Evolutionary conservation across 164 flowering plant species (phyloP).

Genomic region (Berberis thunbergii): DNA sequence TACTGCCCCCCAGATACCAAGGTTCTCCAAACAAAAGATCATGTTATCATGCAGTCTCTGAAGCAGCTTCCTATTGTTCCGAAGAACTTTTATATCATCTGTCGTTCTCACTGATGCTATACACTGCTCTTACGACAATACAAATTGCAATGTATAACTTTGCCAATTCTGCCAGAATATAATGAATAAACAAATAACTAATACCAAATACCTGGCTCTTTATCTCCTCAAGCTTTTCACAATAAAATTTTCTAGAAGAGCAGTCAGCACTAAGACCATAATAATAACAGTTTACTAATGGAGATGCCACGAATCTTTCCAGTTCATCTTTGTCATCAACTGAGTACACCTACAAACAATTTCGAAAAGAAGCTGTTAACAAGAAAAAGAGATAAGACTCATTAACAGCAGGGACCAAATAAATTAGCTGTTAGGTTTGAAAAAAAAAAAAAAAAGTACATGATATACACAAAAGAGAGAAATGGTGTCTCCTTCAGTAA

Average conservation of each 20-base stretch:
- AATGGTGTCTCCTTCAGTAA: no score
- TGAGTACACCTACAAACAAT: slow-evolving; percentile 50
- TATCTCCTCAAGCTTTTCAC: slow-evolving; percentile 46
- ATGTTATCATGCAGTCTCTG: slow-evolving; percentile 53
- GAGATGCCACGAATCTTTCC: slow-evolving; percentile 57
- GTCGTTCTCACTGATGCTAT: slow-evolving; percentile 20
- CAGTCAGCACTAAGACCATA: slow-evolving; percentile 30
- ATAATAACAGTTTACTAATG: slow-evolving; percentile 45
- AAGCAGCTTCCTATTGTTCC: slow-evolving; percentile 34
- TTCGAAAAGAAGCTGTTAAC: neutral
- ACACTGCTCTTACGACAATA: slow-evolving; percentile 40
- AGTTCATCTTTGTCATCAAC: slow-evolving; percentile 63
- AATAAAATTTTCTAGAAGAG: slow-evolving; percentile 16
- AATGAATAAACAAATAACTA: neutral
- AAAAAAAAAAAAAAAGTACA: no score
- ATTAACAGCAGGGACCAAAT: no score
- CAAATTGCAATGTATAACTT: slow-evolving; percentile 7
- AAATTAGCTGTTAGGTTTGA: no score
- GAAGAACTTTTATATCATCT: slow-evolving; percentile 26
- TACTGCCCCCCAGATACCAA: slow-evolving; percentile 74
- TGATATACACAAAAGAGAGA: no score
- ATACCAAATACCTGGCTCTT: slow-evolving; percentile 49
- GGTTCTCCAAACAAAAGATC: slow-evolving; percentile 49
- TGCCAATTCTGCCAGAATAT: no score
- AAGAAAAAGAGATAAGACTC: neutral